Conservation (phyloP, 257 asterid genomes). For the Dorcoceras hygrometricum region DNA sequence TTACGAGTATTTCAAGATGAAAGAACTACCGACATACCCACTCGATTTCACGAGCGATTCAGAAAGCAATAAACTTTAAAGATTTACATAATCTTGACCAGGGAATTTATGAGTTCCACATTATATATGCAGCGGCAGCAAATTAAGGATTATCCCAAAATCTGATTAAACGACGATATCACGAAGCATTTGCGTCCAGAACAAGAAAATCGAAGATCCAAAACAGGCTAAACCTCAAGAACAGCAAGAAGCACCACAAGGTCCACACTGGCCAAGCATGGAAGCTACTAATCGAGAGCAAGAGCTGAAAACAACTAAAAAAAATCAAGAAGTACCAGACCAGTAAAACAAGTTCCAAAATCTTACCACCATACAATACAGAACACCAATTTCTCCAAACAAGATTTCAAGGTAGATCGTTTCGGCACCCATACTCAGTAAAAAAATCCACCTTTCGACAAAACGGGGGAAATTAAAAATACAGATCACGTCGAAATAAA, state of each 20-base stretch:
- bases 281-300: not conserved
- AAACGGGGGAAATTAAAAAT: slow-evolving; percentile 7
- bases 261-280: not conserved
- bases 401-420: slow-evolving; percentile 6
- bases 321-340: slow-evolving; percentile 17
- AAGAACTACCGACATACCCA: not conserved
- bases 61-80: slow-evolving; percentile 8
- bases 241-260: not conserved
- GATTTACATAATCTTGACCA: slow-evolving; percentile 3
- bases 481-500: not conserved
- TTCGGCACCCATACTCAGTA: not conserved
- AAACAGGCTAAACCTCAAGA: slow-evolving; percentile 25
- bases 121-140: not conserved
- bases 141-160: slow-evolving; percentile 6
- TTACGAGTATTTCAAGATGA: not conserved
- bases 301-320: not conserved
- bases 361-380: not conserved
- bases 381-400: not conserved
- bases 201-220: slow-evolving; percentile 36
- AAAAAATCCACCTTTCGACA: not conserved
- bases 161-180: not conserved
- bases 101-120: not conserved
- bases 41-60: not conserved
- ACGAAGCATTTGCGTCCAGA: not conserved
- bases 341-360: slow-evolving; percentile 18